Evolutionary conservation across 2,329 filamentous ascomycete genomes (phyloP).

Genomic region (Ceratocystis huliohia): DNA sequence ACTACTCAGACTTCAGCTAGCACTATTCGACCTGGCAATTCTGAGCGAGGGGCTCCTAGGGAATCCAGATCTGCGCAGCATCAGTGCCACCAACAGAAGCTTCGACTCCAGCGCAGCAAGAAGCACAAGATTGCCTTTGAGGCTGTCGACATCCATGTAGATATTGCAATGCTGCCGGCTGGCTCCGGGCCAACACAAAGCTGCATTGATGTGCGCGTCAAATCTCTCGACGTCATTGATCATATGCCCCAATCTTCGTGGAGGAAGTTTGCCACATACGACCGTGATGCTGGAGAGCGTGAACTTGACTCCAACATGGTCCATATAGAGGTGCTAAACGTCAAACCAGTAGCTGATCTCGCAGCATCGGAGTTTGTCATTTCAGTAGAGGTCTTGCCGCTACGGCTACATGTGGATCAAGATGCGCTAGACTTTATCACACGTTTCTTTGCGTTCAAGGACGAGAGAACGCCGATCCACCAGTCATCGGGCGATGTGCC

Average conservation of each 20-base stretch:
- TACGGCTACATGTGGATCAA: conserved; percentile 90
- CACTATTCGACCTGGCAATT: conserved; percentile 33
- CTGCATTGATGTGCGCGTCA: conserved; percentile 71
- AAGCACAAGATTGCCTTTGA: conserved; percentile 95
- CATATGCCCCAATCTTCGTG: conserved; percentile 91
- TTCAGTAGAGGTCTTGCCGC: conserved; percentile 63
- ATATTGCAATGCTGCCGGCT: conserved; percentile 69
- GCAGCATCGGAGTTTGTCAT: conserved; percentile 83
- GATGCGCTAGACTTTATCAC: conserved; percentile 95
- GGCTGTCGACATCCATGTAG: conserved; percentile 67
- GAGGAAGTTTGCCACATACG: conserved; percentile 95
- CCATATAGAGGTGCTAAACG: conserved; percentile 75
- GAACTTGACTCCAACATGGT: conserved; percentile 83
- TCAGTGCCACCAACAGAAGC: conserved; percentile 39
- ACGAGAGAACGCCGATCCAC: conserved; percentile 48
- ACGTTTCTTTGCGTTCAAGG: conserved; percentile 95
- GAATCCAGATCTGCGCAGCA: conserved; percentile 38
- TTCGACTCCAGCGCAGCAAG: conserved; percentile 72
- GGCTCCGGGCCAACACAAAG: conserved; percentile 70
- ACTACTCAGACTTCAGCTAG: conserved; percentile 57
- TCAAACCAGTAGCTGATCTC: conserved; percentile 71
- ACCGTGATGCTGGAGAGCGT: conserved; percentile 72
- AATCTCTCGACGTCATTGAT: conserved; percentile 81
- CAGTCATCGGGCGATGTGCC: conserved; percentile 57
- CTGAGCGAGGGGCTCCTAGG: conserved; percentile 40